Percentiles rank a stretch among this genome's conserved stretches.
Evolutionary conservation across 805 yeast species (phyloP).

Genomic region (Nakazawaea pomicola): DNA sequence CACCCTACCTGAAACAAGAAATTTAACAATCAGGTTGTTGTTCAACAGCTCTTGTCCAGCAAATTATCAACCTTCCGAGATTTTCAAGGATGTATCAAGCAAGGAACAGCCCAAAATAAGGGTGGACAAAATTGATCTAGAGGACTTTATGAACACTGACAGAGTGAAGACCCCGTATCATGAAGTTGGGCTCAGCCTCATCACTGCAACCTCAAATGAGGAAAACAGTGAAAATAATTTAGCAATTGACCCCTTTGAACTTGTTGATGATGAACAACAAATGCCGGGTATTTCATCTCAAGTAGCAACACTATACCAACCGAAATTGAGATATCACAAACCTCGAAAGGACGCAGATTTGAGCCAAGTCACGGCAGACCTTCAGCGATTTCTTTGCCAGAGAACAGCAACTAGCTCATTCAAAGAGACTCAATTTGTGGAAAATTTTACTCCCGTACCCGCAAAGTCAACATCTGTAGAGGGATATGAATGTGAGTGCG

Average conservation of each 20-base stretch:
- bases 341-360: constrained; percentile 16
- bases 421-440: too few species aligned
- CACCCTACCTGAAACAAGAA: constrained; percentile 43
- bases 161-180: constrained; percentile 20
- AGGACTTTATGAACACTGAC: constrained; percentile 21
- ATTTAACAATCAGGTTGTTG: constrained; percentile 41
- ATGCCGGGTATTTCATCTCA: not conserved
- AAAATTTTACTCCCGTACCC: not conserved
- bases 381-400: constrained; percentile 13
- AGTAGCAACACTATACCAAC: not conserved
- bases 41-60: constrained; percentile 43
- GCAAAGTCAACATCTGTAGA: not conserved
- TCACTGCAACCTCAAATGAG: constrained; percentile 29
- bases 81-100: constrained; percentile 38
- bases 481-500: constrained; percentile 19
- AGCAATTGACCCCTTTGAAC: constrained; percentile 24
- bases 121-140: constrained; percentile 16
- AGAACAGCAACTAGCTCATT: too few species aligned
- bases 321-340: constrained; percentile 21
- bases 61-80: constrained; percentile 41
- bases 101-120: constrained; percentile 30
- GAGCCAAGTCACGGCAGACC: constrained; percentile 11
- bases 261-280: constrained; percentile 2
- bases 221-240: constrained; percentile 29
- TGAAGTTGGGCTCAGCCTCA: constrained; percentile 15